Conservation (phyloP, 345 rosid genomes). For the Triadica sebifera region DNA sequence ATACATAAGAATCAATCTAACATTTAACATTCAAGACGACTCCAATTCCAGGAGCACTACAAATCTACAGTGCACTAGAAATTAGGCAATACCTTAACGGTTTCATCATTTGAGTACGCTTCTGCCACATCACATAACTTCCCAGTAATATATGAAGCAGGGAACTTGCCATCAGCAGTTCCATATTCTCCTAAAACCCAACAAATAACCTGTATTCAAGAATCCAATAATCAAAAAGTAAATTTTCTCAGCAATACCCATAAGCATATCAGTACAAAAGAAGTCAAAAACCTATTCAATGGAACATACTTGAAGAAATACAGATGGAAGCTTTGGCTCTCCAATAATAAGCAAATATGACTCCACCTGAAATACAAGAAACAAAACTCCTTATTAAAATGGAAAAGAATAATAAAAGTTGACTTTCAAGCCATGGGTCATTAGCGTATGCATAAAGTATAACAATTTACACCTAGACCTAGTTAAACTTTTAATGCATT, state of each 20-base stretch:
- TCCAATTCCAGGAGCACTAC: not conserved
- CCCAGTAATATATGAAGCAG: constrained; percentile 81
- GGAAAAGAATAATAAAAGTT: not conserved
- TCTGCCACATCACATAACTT: constrained; percentile 94
- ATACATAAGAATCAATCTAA: not conserved
- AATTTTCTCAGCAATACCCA: not conserved
- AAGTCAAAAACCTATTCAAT: constrained; percentile 9
- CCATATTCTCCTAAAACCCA: constrained; percentile 99
- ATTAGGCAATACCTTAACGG: constrained; percentile 63
- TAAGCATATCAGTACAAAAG: not conserved
- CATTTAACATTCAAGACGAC: not conserved
- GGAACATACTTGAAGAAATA: constrained; percentile 76
- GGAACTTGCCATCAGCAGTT: constrained; percentile 76
- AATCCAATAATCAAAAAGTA: constrained; percentile 4
- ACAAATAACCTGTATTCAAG: constrained; percentile 76
- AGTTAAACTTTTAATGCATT: not conserved
- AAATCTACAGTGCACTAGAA: not conserved
- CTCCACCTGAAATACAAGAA: constrained; percentile 62
- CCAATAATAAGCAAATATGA: constrained; percentile 82
- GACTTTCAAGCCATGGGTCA: not conserved
- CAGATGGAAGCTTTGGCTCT: constrained; percentile 96
- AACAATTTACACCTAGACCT: not conserved
- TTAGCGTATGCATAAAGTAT: not conserved
- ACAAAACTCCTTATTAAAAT: not conserved
- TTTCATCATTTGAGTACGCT: constrained; percentile 91